Conservation (phyloP, 257 asterid genomes). For the Oldenlandia corymbosa region DNA sequence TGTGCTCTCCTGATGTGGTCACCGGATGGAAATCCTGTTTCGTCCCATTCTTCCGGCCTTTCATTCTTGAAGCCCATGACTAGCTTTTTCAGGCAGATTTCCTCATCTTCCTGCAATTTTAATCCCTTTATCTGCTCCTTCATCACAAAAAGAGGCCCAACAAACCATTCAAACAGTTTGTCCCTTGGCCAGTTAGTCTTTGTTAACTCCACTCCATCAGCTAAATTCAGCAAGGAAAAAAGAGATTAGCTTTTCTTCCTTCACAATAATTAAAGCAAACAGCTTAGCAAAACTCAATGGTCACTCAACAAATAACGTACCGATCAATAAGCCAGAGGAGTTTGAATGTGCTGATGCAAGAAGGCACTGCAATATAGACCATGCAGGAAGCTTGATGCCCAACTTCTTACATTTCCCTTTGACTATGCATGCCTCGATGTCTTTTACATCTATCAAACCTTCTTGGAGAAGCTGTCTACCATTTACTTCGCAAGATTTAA, state of each 20-base stretch:
- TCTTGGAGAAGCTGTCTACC: constrained; percentile 62
- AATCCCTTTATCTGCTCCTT: constrained; percentile 77
- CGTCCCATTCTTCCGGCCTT: constrained; percentile 78
- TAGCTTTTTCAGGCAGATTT: constrained; percentile 50
- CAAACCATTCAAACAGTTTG: constrained; percentile 70
- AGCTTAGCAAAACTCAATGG: too few relatives aligned
- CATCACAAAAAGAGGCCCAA: constrained; percentile 67
- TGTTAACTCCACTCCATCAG: constrained; percentile 64
- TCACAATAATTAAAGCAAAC: too few relatives aligned
- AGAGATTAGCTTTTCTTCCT: not conserved
- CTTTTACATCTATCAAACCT: constrained; percentile 60
- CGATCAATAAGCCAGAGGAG: constrained; percentile 56
- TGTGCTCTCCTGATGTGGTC: constrained; percentile 77
- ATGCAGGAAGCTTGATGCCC: constrained; percentile 74
- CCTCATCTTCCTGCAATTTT: constrained; percentile 51
- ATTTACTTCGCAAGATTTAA: constrained; percentile 65
- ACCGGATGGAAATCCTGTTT: constrained; percentile 52
- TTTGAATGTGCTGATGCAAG: constrained; percentile 57
- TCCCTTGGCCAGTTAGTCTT: constrained; percentile 62
- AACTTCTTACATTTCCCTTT: constrained; percentile 71
- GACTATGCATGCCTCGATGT: constrained; percentile 58
- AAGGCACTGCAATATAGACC: constrained; percentile 73
- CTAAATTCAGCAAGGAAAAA: constrained; percentile 27
- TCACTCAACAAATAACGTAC: constrained; percentile 32
- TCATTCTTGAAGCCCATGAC: constrained; percentile 49